These are phyloP conservation scores for Schwanniomyces pseudopolymorphus DNA, from an alignment of 805 yeast genomes.

Conservation along the genomic window DNA sequence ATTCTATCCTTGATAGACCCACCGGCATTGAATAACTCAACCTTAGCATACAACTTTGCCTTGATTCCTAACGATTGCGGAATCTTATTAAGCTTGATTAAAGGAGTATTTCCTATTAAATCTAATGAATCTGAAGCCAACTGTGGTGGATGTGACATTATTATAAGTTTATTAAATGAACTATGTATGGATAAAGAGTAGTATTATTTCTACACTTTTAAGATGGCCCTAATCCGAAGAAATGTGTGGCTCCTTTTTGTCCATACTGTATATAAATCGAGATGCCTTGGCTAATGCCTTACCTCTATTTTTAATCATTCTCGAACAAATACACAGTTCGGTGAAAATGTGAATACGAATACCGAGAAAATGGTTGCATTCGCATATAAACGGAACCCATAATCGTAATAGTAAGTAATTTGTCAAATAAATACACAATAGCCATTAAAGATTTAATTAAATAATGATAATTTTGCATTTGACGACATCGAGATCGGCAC, in stretches of 20 bases:
- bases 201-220: neutral
- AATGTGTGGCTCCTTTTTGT: neutral
- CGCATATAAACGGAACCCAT: too few relatives aligned
- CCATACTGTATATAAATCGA: neutral
- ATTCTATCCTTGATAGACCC: constrained; percentile 90
- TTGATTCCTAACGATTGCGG: constrained; percentile 76
- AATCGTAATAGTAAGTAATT: too few relatives aligned
- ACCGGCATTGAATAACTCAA: constrained; percentile 84
- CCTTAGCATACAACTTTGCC: constrained; percentile 70
- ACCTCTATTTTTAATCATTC: neutral
- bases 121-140: constrained; percentile 59
- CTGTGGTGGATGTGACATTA: constrained; percentile 3
- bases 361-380: too few relatives aligned
- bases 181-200: neutral
- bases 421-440: neutral
- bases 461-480: constrained; percentile 58
- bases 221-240: neutral
- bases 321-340: neutral
- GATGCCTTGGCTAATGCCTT: neutral
- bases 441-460: constrained; percentile 5
- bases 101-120: constrained; percentile 83
- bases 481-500: constrained; percentile 61
- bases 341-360: neutral
- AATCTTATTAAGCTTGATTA: constrained; percentile 69
- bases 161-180: neutral